Base-by-base conservation (phyloP, 2,329 filamentous ascomycete species). In the Waltergamsia citrina region DNA sequence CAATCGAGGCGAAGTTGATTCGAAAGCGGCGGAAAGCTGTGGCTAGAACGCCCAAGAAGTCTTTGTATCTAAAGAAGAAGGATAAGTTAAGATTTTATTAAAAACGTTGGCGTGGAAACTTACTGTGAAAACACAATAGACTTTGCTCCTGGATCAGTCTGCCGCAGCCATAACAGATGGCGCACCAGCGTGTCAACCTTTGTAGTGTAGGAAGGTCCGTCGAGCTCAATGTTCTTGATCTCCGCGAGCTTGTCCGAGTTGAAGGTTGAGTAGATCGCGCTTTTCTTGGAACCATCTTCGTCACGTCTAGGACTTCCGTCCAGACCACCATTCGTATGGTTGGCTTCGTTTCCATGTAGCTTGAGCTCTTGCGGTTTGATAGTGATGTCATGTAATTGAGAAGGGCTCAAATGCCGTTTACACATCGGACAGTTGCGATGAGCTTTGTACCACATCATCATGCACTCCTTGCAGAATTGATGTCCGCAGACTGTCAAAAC, bases 81-180 rank as follows among this genome's bases (percentile, higher is more conserved):
- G n/a, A 18, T 19, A n/a, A 19, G 29, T 19, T 16, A 30, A 17
- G 27, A n/a, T 6, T 17, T 4, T 16, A 16, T 20, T 20, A 17
- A 19, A 30, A 19, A 30, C n/a, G n/a, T n/a, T n/a, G 11, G 12
- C 6, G n/a, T 12, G 23, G 12, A 18, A 19, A 46, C 56, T 31
- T 47, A 72, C 58, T 96, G 90, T 2, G 85, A 93, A 55, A 94
- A 98, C n/a, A 96, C 71, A 51, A 98, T 83, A 0, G 85, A 84
- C 52, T 96, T 96, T 8, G 86, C 78, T 0, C 86, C 86, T 0
- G 86, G 85, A 44, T 95, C 87, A 31, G 84, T 76, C 43, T 82
- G 68, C 3, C 90, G 77, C 15, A 96, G 67, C 85, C 85, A 95
- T 12, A 94, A 58, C 3, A 96, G 59, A 53, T 96, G 92, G 3